These are phyloP conservation scores for Clavispora santaluciae DNA, from an alignment of 805 yeast species.

Conservation along the genomic window DNA sequence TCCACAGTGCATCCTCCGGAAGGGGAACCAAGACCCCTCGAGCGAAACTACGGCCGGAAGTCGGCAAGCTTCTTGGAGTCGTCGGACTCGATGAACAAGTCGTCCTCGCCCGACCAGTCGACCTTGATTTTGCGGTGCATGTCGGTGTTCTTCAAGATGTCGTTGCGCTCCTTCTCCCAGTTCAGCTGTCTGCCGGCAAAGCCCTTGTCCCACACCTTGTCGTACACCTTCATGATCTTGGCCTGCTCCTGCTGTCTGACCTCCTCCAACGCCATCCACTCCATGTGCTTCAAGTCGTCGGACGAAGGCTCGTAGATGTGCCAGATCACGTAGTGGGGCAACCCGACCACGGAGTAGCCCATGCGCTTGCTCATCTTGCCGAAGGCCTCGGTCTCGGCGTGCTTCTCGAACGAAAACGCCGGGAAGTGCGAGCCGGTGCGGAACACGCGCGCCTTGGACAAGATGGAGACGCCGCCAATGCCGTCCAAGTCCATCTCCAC, in stretches of 20 bases:
- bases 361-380: conserved; percentile 83
- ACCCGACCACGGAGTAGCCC: conserved; percentile 83
- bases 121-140: conserved; percentile 49
- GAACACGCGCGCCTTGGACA: conserved; percentile 83
- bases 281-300: conserved; percentile 85
- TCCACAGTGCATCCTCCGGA: neutral
- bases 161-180: conserved; percentile 69
- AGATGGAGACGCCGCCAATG: conserved; percentile 93
- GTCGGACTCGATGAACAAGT: conserved; percentile 27
- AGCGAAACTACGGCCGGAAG: conserved; percentile 31
- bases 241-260: conserved; percentile 58
- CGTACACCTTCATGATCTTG: conserved; percentile 58
- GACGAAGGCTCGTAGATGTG: conserved; percentile 83
- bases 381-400: conserved; percentile 97
- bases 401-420: conserved; percentile 91
- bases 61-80: conserved; percentile 35
- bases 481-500: conserved; percentile 94
- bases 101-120: conserved; percentile 68
- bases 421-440: conserved; percentile 91
- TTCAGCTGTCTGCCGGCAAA: conserved; percentile 68
- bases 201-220: conserved; percentile 70
- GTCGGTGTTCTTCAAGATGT: conserved; percentile 76
- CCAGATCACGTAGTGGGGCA: conserved; percentile 96
- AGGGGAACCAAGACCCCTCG: too few relatives aligned
- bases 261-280: conserved; percentile 84